Evolutionary conservation across 164 flowering plant genomes (phyloP), one percentile per base, ranked within the genome.

Genomic region (Buxus sempervirens): DNA sequence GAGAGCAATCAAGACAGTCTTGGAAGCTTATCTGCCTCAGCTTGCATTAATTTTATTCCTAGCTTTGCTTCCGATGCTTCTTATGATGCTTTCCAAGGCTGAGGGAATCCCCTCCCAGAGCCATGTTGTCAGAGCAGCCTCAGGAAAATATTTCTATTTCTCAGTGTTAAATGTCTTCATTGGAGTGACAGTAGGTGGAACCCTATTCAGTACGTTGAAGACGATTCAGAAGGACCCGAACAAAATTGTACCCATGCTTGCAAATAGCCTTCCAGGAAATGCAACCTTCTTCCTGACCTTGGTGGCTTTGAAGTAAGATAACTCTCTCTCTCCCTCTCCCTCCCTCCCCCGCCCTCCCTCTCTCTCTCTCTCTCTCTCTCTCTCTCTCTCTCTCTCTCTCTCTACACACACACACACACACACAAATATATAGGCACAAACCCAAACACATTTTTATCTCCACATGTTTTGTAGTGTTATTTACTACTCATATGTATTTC

Each of bases 71-170:
- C 98, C 99, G 1, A 86, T 68, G 68, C 71, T 92, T 28, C 91
- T 95, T 55, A 56, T 95, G 85, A 81, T 85, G 63, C 77, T 95
- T 12, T 88, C 97, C 2, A 92, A 92, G 75, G 45, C 74, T 0
- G 99, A 95, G 77, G 99, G 97, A 23, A 88, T 95, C 61, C 87
- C 98, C 69, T 84, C 96, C 7, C 64, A 63, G 74, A 84, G 96
- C 68, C 97, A 95, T 75, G 88, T 77, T 18, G 71, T 77, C 15
- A 85, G 99, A 76, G 99, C 93, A 51, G 74, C 94, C n/a, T 90
- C 97, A 0, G 99, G 99, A 42, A 95, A 95, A 64, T 95, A 90
- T 62, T 95, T 95, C 72, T 95, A 95, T 64, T 95, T 95, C 68
- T 63, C 79, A 0, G 85, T 95, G 57, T 74, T 95, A 51, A 95